These are phyloP conservation scores for Tylopilus sp. DNA, from an alignment of 1,284 basidiomycete genomes.

Conservation along the genomic window DNA sequence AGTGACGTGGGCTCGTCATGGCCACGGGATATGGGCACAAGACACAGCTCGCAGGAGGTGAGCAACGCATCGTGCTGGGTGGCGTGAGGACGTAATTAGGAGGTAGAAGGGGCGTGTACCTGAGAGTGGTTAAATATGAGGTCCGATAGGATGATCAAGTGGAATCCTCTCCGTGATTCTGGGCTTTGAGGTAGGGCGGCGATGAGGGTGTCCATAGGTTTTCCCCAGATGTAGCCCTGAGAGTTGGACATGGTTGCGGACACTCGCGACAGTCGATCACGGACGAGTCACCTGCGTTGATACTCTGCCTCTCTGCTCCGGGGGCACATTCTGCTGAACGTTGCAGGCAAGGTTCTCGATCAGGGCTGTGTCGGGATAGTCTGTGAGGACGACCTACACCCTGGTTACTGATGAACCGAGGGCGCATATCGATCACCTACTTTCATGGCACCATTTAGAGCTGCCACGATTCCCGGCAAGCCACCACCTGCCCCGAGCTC, in stretches of 20 bases:
- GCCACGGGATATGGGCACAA: constrained; percentile 14
- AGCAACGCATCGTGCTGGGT: constrained; percentile 78
- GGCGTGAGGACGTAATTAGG: neutral
- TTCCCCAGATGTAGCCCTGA: constrained; percentile 90
- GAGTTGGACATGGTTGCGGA: neutral
- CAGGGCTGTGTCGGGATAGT: constrained; percentile 84
- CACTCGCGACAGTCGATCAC: neutral
- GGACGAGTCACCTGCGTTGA: constrained; percentile 45
- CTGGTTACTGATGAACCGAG: neutral
- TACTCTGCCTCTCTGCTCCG: constrained; percentile 33
- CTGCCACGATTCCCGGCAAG: constrained; percentile 74
- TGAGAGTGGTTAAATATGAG: constrained; percentile 87
- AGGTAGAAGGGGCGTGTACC: constrained; percentile 35
- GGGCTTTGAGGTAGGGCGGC: constrained; percentile 31
- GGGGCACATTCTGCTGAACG: constrained; percentile 52
- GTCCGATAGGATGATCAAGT: constrained; percentile 87
- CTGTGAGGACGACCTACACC: constrained; percentile 73
- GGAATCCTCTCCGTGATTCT: constrained; percentile 44
- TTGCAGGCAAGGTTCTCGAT: constrained; percentile 77
- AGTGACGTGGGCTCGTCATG: neutral
- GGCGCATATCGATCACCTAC: constrained; percentile 34
- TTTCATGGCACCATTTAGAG: constrained; percentile 47
- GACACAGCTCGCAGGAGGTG: constrained; percentile 61
- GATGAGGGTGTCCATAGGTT: constrained; percentile 54
- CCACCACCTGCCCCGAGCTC: constrained; percentile 94